Conservation (phyloP, 495 filamentous ascomycete species). For the Pseudotulostoma volvatum region DNA sequence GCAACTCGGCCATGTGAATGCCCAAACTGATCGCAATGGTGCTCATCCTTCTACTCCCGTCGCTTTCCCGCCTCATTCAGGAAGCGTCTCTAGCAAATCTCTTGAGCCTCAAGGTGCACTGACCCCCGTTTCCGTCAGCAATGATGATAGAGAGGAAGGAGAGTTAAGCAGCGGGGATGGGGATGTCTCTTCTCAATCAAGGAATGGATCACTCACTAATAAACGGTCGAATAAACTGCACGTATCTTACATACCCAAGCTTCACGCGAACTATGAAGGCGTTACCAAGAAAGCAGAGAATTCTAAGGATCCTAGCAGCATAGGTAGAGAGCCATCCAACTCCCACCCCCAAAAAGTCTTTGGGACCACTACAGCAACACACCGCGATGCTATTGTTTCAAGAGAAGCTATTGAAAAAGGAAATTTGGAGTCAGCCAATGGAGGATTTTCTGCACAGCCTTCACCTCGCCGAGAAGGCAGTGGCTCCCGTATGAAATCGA, state of each 20-base stretch:
- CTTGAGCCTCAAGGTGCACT: neutral
- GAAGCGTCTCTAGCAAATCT: neutral
- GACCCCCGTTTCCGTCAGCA: conserved; percentile 4
- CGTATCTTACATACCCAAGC: neutral
- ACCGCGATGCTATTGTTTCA: neutral
- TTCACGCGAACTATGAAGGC: neutral
- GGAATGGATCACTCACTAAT: neutral
- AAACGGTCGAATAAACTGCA: neutral
- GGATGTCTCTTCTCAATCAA: conserved; percentile 2
- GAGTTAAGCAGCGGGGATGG: conserved; percentile 37
- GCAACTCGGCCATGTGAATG: conserved; percentile 2
- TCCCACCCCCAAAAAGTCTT: neutral
- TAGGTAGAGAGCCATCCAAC: neutral
- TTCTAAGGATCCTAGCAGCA: neutral
- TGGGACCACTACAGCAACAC: neutral
- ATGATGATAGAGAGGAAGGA: conserved; percentile 45
- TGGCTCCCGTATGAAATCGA: conserved; percentile 19
- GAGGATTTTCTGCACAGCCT: neutral
- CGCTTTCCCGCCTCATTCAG: neutral
- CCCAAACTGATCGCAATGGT: neutral
- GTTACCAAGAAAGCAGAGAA: neutral
- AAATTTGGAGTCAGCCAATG: neutral
- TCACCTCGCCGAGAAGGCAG: conserved; percentile 8
- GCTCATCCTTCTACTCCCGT: too few relatives aligned
- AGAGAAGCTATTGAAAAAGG: neutral